phyloP scores from a whole-genome alignment of 2,329 filamentous ascomycete species.

The Aspergillus jensenii region DNA sequence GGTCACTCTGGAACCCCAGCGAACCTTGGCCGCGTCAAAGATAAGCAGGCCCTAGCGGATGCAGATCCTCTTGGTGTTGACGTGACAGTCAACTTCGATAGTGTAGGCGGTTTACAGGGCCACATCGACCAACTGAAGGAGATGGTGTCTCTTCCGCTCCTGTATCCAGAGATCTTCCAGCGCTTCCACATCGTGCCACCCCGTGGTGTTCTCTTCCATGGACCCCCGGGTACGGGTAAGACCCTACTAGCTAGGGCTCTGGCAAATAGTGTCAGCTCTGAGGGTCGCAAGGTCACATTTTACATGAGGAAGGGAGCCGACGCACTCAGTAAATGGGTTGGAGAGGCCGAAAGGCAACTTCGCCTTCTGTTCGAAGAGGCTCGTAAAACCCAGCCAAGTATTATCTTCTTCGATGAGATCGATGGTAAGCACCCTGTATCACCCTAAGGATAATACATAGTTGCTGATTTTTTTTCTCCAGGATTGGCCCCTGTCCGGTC shows the following conservation, averaged over 20 bases:
- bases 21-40: constrained; percentile 90
- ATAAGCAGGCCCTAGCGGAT: constrained; percentile 87
- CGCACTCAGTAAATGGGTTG: constrained; percentile 97
- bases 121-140: constrained; percentile 98
- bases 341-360: constrained; percentile 93
- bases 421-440: constrained; percentile 60
- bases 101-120: constrained; percentile 86
- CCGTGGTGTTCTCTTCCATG: constrained; percentile 92
- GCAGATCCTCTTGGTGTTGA: constrained; percentile 94
- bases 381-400: constrained; percentile 91
- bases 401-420: constrained; percentile 99
- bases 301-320: constrained; percentile 99
- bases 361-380: constrained; percentile 94
- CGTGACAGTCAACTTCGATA: constrained; percentile 86
- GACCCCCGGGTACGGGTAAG: constrained; percentile 95
- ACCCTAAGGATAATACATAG: background rate
- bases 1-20: constrained; percentile 64
- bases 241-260: constrained; percentile 92
- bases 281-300: constrained; percentile 93
- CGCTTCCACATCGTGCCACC: constrained; percentile 92
- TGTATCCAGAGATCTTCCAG: constrained; percentile 92
- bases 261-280: constrained; percentile 83
- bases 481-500: constrained; percentile 86
- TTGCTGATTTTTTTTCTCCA: constrained; percentile 18
- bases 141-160: constrained; percentile 91